Evolutionary conservation across 305 asterid species (phyloP).

Genomic region (Solanum hybrid): DNA sequence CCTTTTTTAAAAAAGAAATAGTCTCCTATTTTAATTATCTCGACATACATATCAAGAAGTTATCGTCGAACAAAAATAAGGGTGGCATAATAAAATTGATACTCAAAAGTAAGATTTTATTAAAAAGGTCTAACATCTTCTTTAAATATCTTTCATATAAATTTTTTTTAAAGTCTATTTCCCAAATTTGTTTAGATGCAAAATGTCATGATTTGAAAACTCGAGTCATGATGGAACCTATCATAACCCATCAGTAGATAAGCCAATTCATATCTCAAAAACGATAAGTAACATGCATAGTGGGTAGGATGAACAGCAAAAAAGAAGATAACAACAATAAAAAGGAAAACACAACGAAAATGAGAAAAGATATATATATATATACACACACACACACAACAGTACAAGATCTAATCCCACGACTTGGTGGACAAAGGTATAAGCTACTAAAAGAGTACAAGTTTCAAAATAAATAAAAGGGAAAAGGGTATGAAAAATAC

Average conservation of each 20-base stretch:
- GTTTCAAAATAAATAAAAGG: not conserved
- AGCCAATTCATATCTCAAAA: not conserved
- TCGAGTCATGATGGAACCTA: not conserved
- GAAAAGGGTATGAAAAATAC: too few species aligned
- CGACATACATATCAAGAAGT: not conserved
- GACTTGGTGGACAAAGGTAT: too few species aligned
- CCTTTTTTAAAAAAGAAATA: too few species aligned
- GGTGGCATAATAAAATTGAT: not conserved
- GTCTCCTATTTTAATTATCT: not conserved
- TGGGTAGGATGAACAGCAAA: not conserved
- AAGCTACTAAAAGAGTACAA: not conserved
- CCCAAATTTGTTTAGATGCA: not conserved
- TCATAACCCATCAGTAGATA: not conserved
- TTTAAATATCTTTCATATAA: not conserved
- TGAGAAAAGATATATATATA: not conserved
- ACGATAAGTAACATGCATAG: not conserved
- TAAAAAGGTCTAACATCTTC: not conserved
- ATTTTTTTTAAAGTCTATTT: too few species aligned
- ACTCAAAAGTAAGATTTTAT: not conserved
- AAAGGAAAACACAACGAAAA: too few species aligned
- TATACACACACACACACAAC: too few species aligned
- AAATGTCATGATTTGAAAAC: not conserved
- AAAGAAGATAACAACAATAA: not conserved
- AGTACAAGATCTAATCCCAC: too few species aligned
- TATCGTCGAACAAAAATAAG: not conserved